Percentiles rank a stretch among this genome's conserved stretches.
These are phyloP conservation scores for Ogataea methanolica DNA, from an alignment of 805 yeast genomes.

Conservation along the genomic window DNA sequence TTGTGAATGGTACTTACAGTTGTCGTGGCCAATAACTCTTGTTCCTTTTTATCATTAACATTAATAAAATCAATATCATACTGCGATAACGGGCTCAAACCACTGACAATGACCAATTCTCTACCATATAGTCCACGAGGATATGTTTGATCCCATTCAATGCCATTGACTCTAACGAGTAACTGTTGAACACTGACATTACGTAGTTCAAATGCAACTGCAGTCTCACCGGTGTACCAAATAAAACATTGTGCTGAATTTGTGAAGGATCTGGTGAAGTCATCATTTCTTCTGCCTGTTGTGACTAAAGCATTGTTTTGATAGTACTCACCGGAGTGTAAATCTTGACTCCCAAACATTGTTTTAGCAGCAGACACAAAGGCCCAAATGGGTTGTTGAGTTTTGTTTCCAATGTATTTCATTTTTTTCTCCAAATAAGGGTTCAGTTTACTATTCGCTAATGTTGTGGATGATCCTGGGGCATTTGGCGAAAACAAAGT, in stretches of 20 bases:
- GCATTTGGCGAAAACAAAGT: constrained; percentile 1
- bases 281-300: constrained; percentile 29
- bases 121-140: constrained; percentile 43
- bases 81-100: constrained; percentile 59
- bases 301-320: constrained; percentile 34
- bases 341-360: constrained; percentile 41
- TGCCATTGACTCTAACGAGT: constrained; percentile 54
- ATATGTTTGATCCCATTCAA: constrained; percentile 64
- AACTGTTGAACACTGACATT: constrained; percentile 39
- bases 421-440: constrained; percentile 24
- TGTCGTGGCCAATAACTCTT: constrained; percentile 26
- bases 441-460: constrained; percentile 12
- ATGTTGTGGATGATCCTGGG: neutral
- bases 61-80: constrained; percentile 51
- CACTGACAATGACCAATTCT: constrained; percentile 55
- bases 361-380: constrained; percentile 47
- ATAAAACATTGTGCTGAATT: constrained; percentile 35
- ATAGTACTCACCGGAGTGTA: constrained; percentile 37
- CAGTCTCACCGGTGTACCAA: constrained; percentile 47
- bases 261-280: constrained; percentile 19
- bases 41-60: constrained; percentile 27
- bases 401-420: constrained; percentile 14
- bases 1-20: constrained; percentile 33
- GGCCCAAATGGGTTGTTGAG: constrained; percentile 51
- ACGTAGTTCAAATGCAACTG: constrained; percentile 46